These are phyloP conservation scores for Arabidopsis lyrata DNA, from an alignment of 441 rosid genomes.

Conservation along the genomic window DNA sequence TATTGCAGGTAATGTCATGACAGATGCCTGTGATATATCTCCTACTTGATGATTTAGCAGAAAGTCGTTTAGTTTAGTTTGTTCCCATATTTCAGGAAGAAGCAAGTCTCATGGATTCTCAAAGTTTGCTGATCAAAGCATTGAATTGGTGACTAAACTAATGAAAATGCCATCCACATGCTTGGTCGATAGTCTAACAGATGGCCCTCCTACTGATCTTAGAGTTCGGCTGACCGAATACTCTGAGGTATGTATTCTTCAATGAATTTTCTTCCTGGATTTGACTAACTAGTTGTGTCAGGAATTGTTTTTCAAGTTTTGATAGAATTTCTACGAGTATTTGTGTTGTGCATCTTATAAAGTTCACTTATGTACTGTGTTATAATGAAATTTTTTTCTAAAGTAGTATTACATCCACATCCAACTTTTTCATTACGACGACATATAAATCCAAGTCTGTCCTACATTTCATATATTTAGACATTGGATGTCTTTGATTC, in stretches of 20 bases:
- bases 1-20: slow-evolving; percentile 64
- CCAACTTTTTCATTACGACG: background rate
- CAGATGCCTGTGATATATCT: slow-evolving; percentile 18
- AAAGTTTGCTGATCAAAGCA: slow-evolving; percentile 56
- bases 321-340: background rate
- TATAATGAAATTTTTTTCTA: slow-evolving; percentile 4
- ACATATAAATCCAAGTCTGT: slow-evolving; percentile 8
- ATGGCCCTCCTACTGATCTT: slow-evolving; percentile 52
- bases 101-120: slow-evolving; percentile 61
- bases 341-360: background rate
- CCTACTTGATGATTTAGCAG: slow-evolving; percentile 15
- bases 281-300: slow-evolving; percentile 13
- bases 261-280: slow-evolving; percentile 1
- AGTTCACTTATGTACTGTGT: background rate
- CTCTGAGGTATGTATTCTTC: slow-evolving; percentile 57
- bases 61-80: slow-evolving; percentile 25
- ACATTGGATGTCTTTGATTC: slow-evolving; percentile 11
- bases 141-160: slow-evolving; percentile 53
- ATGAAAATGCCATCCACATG: slow-evolving; percentile 48
- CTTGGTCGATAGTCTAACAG: slow-evolving; percentile 49
- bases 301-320: background rate
- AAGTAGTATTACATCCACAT: background rate
- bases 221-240: slow-evolving; percentile 67
- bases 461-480: slow-evolving; percentile 7
- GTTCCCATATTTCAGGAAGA: slow-evolving; percentile 55